Evolutionary conservation across 805 yeast species (phyloP).

Genomic region (Komagataella populi): DNA sequence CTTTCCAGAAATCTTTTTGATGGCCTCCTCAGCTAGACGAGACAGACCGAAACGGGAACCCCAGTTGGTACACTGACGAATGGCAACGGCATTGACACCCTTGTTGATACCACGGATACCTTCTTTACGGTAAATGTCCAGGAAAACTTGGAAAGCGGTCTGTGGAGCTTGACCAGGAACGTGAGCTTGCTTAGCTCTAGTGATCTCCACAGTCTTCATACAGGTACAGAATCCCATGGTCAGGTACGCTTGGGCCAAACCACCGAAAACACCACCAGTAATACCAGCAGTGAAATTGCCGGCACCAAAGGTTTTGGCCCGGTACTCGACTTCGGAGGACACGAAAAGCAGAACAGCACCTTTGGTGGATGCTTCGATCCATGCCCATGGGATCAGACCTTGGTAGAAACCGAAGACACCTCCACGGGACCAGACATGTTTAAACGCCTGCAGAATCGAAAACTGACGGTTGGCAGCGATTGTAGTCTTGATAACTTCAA

Average conservation of each 20-base stretch:
- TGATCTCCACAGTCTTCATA: slow-evolving; percentile 98
- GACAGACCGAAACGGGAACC: slow-evolving; percentile 93
- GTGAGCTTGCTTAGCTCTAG: slow-evolving; percentile 68
- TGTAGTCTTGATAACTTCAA: slow-evolving; percentile 92
- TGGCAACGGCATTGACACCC: slow-evolving; percentile 98
- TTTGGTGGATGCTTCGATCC: slow-evolving; percentile 98
- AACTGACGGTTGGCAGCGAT: slow-evolving; percentile 93
- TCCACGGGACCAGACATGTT: slow-evolving; percentile 84
- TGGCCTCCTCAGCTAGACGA: slow-evolving; percentile 79
- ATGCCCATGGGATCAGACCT: slow-evolving; percentile 98
- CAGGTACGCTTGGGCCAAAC: slow-evolving; percentile 89
- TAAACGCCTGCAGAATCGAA: slow-evolving; percentile 50
- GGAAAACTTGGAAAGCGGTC: slow-evolving; percentile 75
- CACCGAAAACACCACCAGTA: slow-evolving; percentile 93
- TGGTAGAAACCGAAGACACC: slow-evolving; percentile 90
- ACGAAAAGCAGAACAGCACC: slow-evolving; percentile 93
- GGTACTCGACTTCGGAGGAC: slow-evolving; percentile 83
- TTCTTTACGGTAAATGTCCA: slow-evolving; percentile 69
- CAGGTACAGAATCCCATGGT: slow-evolving; percentile 98
- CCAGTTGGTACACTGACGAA: slow-evolving; percentile 98
- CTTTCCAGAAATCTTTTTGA: slow-evolving; percentile 53
- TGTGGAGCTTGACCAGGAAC: slow-evolving; percentile 50
- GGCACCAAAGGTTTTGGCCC: slow-evolving; percentile 48
- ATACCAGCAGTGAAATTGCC: slow-evolving; percentile 76
- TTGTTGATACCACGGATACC: slow-evolving; percentile 92